Percentiles rank a stretch among this genome's conserved stretches.
These are phyloP conservation scores for Talaromyces sp. DNA, from an alignment of 2,329 filamentous ascomycete genomes.

Conservation along the genomic window DNA sequence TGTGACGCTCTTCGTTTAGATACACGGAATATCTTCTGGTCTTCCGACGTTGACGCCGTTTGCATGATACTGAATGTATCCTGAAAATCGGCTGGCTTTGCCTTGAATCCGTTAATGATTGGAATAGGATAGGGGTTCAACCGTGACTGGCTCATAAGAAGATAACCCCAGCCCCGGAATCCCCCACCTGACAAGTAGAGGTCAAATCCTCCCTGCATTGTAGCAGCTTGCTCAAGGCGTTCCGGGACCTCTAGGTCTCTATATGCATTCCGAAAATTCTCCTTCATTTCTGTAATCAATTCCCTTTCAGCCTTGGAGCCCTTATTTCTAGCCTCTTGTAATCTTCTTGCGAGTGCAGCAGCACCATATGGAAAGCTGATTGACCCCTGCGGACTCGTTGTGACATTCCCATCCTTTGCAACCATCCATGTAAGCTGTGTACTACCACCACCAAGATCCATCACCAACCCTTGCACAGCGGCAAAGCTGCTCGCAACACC, in stretches of 20 bases:
- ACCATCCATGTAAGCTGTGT: conserved; percentile 69
- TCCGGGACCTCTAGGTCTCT: conserved; percentile 56
- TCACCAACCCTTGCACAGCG: conserved; percentile 72
- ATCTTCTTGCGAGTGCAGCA: conserved; percentile 60
- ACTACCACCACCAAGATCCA: conserved; percentile 79
- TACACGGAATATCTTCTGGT: conserved; percentile 63
- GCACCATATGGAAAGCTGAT: conserved; percentile 70
- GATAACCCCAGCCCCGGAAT: conserved; percentile 86
- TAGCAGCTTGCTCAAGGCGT: conserved; percentile 47
- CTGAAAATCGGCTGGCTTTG: conserved; percentile 61
- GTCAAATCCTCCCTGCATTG: conserved; percentile 56
- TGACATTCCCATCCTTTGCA: conserved; percentile 50
- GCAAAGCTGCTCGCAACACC: conserved; percentile 75
- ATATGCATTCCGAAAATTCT: conserved; percentile 62
- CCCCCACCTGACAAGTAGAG: conserved; percentile 88
- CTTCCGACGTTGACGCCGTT: conserved; percentile 35
- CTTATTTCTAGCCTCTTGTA: conserved; percentile 47
- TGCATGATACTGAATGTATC: conserved; percentile 49
- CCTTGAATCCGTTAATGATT: conserved; percentile 75
- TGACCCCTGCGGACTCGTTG: conserved; percentile 55
- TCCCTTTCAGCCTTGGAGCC: conserved; percentile 49
- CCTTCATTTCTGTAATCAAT: conserved; percentile 56
- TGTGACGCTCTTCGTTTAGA: conserved; percentile 76
- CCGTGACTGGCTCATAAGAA: conserved; percentile 75
- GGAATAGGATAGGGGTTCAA: conserved; percentile 79